Percentiles rank a stretch among this genome's conserved stretches.
phyloP scores from a whole-genome alignment of 768 basidiomycete species.

The Psilocybe cyanescens region DNA sequence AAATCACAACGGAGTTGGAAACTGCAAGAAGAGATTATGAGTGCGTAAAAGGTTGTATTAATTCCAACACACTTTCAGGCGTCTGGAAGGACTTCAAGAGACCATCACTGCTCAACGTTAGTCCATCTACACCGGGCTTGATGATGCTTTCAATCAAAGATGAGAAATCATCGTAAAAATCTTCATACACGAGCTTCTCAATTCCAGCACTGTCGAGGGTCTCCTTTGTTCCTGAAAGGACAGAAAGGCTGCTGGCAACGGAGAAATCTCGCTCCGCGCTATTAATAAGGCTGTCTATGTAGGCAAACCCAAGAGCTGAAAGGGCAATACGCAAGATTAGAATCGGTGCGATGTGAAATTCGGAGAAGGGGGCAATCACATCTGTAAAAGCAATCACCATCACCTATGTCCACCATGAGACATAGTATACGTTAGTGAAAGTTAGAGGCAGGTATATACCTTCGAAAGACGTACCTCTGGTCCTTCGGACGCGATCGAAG shows the following conservation, averaged over 20 bases:
- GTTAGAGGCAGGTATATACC: neutral
- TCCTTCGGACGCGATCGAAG: constrained; percentile 67
- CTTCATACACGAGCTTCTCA: constrained; percentile 69
- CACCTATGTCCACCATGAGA: constrained; percentile 48
- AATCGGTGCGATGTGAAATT: neutral
- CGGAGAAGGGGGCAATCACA: constrained; percentile 46
- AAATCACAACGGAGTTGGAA: constrained; percentile 78
- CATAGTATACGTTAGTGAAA: neutral
- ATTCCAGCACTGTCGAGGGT: constrained; percentile 64
- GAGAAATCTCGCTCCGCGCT: constrained; percentile 47
- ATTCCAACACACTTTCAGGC: constrained; percentile 43
- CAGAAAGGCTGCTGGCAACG: constrained; percentile 52
- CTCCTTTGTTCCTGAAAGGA: constrained; percentile 50
- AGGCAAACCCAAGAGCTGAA: constrained; percentile 82
- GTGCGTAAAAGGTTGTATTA: neutral
- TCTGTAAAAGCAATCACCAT: constrained; percentile 93
- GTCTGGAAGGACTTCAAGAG: constrained; percentile 60
- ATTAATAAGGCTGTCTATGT: constrained; percentile 70
- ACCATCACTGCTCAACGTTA: constrained; percentile 34
- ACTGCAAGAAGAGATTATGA: constrained; percentile 32
- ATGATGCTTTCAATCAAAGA: constrained; percentile 51
- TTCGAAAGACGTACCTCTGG: constrained; percentile 55
- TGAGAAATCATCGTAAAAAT: constrained; percentile 71
- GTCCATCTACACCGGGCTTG: constrained; percentile 36
- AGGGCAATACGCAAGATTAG: constrained; percentile 12